A percentile compares a stretch with the other conserved stretches of the same genome.
These are phyloP conservation scores for Phytophthora melonis DNA, from an alignment of 352 stramenopile genomes.

Conservation along the genomic window DNA sequence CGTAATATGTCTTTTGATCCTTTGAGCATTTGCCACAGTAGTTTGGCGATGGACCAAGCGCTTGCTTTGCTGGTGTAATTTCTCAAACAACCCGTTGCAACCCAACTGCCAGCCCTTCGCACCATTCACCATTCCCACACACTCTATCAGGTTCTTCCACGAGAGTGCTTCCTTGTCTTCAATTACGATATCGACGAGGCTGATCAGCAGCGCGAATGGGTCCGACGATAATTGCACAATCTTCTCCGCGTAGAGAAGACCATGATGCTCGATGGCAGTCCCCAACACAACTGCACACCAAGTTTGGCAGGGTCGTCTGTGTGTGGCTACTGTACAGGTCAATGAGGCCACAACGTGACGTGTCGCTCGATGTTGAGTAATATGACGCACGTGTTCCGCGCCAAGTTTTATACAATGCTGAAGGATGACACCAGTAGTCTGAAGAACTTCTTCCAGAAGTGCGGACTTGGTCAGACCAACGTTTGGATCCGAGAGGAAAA, in stretches of 20 bases:
- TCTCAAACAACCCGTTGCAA: constrained; percentile 20
- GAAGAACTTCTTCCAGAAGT: constrained; percentile 23
- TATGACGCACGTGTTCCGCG: constrained; percentile 26
- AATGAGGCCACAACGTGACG: constrained; percentile 15
- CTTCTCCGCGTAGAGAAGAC: constrained; percentile 33
- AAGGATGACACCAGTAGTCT: constrained; percentile 34
- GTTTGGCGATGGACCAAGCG: constrained; percentile 9
- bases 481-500: constrained; percentile 1
- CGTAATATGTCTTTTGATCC: constrained; percentile 20
- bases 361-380: constrained; percentile 34
- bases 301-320: constrained; percentile 13
- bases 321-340: neutral
- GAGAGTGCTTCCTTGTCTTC: constrained; percentile 2
- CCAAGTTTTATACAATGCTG: constrained; percentile 28
- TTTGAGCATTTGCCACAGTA: constrained; percentile 7
- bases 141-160: constrained; percentile 25
- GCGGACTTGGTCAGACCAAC: constrained; percentile 9
- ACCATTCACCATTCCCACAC: constrained; percentile 10
- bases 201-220: constrained; percentile 17
- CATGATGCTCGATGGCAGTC: constrained; percentile 23
- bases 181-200: constrained; percentile 11
- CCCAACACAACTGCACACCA: constrained; percentile 37
- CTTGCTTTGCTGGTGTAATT: constrained; percentile 17
- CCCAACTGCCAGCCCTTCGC: constrained; percentile 1
- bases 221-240: constrained; percentile 22